Base-by-base conservation (phyloP, 2,329 filamentous ascomycete genomes). In the Chaetomium olivaceum region DNA sequence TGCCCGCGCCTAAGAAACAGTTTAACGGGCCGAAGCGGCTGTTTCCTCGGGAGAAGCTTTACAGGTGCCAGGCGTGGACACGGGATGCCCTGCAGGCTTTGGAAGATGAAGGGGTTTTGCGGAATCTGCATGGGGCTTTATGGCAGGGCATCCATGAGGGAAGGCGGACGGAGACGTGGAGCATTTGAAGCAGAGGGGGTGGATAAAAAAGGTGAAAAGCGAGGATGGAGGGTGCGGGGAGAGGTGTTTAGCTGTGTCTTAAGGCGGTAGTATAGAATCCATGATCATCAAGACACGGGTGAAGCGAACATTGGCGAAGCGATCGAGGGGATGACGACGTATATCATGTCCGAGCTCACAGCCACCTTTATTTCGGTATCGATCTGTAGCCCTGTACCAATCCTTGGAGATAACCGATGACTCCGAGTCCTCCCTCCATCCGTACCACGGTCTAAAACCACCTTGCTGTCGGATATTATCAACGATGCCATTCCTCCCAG, bases 61-160 rank as follows among this genome's bases (percentile, higher is more conserved):
- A 36, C 19, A 54, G 54, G 23, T 61, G 58, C 48, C 59, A 60
- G 19, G 58, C 58, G 11, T 58, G 58, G 58, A 60, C 58, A 3
- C 27, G 58, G 21, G 58, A 51, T 25, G 46, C 43, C 19, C 46
- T 60, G n/a, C 43, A n/a, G 5, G n/a, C 29, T 19, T 4, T 60
- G 43, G 58, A 51, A 23, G 4, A 27, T 11, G 19, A 25, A 19
- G 58, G 58, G 2, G 8, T 60, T 9, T 23, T 50, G 27, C 5
- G 5, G 25, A 23, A n/a, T 14, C 48, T 21, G 25, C 21, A 52
- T 29, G 58, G 46, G 8, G 31, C 39, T 25, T 11, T 36, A 16
- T 61, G 36, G 59, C 29, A 54, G n/a, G 21, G 29, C 3, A 61
- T 55, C 19, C 59, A 55, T 9, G 59, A 61, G 59, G 31, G 21